These are phyloP conservation scores for Populus tomentosa DNA, from an alignment of 441 rosid species.

Conservation along the genomic window DNA sequence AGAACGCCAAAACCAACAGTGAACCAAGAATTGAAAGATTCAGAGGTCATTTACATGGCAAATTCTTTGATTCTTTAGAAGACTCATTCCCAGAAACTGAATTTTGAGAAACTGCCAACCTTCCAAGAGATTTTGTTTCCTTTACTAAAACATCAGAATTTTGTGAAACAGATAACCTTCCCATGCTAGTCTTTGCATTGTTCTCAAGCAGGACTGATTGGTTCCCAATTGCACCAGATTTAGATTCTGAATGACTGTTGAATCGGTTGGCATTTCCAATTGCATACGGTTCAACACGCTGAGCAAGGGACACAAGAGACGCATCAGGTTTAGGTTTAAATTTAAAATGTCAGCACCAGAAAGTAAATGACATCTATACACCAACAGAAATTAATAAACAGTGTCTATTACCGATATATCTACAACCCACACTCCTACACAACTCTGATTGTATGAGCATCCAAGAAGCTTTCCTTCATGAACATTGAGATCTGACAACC, in stretches of 20 bases:
- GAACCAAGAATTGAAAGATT: background rate
- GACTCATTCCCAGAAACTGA: conserved; percentile 43
- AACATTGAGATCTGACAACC: conserved; percentile 85
- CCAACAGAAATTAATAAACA: conserved; percentile 16
- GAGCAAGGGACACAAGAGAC: conserved; percentile 19
- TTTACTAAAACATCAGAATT: conserved; percentile 57
- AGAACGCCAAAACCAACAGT: background rate
- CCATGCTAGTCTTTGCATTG: conserved; percentile 50
- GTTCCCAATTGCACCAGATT: conserved; percentile 48
- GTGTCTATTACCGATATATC: conserved; percentile 74
- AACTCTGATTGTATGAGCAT: conserved; percentile 94
- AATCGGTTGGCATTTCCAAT: conserved; percentile 36
- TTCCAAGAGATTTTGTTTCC: conserved; percentile 77
- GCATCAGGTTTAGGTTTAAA: conserved; percentile 10
- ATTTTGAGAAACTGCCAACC: conserved; percentile 67
- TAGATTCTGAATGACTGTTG: conserved; percentile 57
- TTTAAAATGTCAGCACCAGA: conserved; percentile 15
- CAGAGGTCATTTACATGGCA: conserved; percentile 46
- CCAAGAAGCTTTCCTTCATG: conserved; percentile 99
- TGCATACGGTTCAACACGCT: conserved; percentile 72
- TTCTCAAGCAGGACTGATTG: conserved; percentile 52
- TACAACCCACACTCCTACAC: conserved; percentile 99
- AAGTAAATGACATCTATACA: conserved; percentile 13
- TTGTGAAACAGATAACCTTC: conserved; percentile 67
- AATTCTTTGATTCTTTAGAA: conserved; percentile 51